phyloP scores from a whole-genome alignment of 2,329 filamentous ascomycete genomes.

The Alternaria longipes region DNA sequence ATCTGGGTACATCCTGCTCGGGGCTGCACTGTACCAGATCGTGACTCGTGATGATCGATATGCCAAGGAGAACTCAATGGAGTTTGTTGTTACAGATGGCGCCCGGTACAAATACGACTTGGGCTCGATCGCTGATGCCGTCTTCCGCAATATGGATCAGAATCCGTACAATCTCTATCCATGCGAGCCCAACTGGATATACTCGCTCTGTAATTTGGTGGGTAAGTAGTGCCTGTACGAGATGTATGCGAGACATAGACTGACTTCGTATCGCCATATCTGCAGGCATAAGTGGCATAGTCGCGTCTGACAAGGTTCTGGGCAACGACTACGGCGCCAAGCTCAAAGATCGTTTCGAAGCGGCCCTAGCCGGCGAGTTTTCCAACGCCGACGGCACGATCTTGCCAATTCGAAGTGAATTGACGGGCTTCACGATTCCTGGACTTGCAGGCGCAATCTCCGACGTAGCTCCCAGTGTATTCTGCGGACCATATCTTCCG shows the following conservation, averaged over 20 bases:
- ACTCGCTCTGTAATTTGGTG: too few relatives aligned
- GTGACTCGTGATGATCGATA: not conserved
- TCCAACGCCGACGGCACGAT: slow-evolving; percentile 27
- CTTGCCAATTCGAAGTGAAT: slow-evolving; percentile 28
- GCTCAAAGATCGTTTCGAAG: slow-evolving; percentile 14
- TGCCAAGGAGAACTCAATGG: slow-evolving; percentile 11
- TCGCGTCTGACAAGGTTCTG: too few relatives aligned
- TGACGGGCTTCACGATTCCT: slow-evolving; percentile 32
- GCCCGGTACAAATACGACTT: slow-evolving; percentile 24
- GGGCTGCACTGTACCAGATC: too few relatives aligned
- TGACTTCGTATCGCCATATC: too few relatives aligned
- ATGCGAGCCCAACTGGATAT: not conserved
- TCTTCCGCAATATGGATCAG: slow-evolving; percentile 21
- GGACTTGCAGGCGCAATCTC: slow-evolving; percentile 25
- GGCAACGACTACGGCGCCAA: not conserved
- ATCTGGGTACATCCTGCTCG: too few relatives aligned
- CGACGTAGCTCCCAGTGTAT: slow-evolving; percentile 18
- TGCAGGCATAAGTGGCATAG: too few relatives aligned
- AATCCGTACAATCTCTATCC: slow-evolving; percentile 26
- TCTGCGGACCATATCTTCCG: slow-evolving; percentile 3
- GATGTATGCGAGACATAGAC: too few relatives aligned
- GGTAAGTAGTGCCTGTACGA: too few relatives aligned
- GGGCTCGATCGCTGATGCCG: slow-evolving; percentile 19
- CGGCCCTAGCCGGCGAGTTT: slow-evolving; percentile 25
- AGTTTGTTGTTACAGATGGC: slow-evolving; percentile 23